Evolutionary conservation across 176 grass and related monocot genomes (phyloP).

Genomic region (Triticum monococcum): DNA sequence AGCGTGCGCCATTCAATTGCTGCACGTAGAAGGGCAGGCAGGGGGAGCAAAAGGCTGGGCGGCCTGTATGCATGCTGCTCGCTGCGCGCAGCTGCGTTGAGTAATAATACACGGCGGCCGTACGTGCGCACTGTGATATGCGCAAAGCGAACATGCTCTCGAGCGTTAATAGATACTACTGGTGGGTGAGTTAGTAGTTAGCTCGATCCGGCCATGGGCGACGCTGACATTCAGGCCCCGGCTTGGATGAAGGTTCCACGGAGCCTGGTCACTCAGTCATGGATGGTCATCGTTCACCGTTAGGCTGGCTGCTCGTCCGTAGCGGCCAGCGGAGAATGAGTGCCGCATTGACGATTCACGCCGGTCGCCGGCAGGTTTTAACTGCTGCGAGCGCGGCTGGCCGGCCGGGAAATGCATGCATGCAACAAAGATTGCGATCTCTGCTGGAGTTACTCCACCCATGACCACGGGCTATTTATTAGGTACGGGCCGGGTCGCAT

Average conservation of each 20-base stretch:
- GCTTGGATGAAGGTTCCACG: background rate
- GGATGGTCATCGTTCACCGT: background rate
- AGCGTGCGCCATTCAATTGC: conserved; percentile 34
- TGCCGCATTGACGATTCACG: background rate
- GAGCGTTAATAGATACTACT: background rate
- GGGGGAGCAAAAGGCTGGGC: conserved; percentile 3
- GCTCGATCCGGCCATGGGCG: too few relatives aligned
- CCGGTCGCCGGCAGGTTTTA: background rate
- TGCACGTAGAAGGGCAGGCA: conserved; percentile 24
- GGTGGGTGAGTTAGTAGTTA: background rate
- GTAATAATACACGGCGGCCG: background rate
- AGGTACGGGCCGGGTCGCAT: background rate
- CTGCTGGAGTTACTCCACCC: background rate
- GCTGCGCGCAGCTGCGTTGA: background rate
- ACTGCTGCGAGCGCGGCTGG: background rate
- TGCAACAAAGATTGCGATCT: background rate
- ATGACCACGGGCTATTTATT: background rate
- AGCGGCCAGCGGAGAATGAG: background rate
- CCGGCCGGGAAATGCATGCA: background rate
- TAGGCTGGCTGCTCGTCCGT: background rate
- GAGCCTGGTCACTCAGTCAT: background rate
- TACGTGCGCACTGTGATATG: background rate
- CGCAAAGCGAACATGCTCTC: background rate
- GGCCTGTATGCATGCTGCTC: background rate
- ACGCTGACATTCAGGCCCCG: too few relatives aligned